Base-by-base conservation (phyloP, 2,329 filamentous ascomycete species). In the Colletotrichum eremochloae region DNA sequence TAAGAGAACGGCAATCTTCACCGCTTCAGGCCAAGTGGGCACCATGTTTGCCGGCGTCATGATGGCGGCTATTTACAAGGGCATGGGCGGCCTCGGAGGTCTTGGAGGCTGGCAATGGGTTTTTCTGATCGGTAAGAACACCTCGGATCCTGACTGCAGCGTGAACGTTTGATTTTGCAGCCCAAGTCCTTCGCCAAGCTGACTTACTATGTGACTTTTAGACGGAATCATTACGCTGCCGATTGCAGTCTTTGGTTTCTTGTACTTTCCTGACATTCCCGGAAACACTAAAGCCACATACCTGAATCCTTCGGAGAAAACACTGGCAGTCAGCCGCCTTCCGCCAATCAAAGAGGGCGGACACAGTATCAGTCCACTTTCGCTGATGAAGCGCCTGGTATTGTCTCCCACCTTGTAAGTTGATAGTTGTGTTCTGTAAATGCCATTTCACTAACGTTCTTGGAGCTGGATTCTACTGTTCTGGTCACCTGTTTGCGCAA, bases 1-100 rank as follows among this genome's bases (percentile, higher is more conserved):
- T 0, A 92, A 92, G 77, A 84, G 91, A 1, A 88, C 85, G 5
- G 90, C 88, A 55, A 87, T 92, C 58, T 92, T 92, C 76, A 90
- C 88, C 1, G 84, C 88, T 0, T 89, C 88, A 15, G 89, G 89
- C 0, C 82, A 90, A 1, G 87, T 87, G 0, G 90, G 90, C 0
- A 90, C 86, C 0, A 87, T 91, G 84, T 89, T 91, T 67, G 85
- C 85, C 1, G 89, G 89, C 0, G 87, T 87, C 73, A 82, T 90
- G 33, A 87, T 89, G 75, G 86, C 85, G 0, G 86, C 83, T 5
- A 79, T 81, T 18, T 76, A 78, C 50, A 78, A 80, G n/a, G 82
- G 81, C 5, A 76, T 79, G 50, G 76, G 86, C 48, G 87, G 87
- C 0, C 76, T 84, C 1, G 77, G 78, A 20, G 85, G 86, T 0